Conservation (phyloP, 2,329 filamentous ascomycete species). For the Talaromyces funiculosus region DNA sequence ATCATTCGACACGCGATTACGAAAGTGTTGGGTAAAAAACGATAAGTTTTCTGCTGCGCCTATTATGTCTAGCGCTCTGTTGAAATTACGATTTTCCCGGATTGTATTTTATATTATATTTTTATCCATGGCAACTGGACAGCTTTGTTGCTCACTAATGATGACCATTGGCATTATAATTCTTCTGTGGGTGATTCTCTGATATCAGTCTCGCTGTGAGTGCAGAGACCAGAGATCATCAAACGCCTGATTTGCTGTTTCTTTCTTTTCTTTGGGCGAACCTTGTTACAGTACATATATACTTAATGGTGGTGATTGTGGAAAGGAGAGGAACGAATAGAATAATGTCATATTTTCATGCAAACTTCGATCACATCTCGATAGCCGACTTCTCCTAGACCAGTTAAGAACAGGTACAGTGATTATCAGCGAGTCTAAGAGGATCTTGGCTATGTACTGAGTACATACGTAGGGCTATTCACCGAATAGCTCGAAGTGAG, state of each 20-base stretch:
- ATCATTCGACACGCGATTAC: slow-evolving; percentile 88
- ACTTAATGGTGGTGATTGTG: slow-evolving; percentile 6
- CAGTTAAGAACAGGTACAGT: no score
- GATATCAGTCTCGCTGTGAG: neutral
- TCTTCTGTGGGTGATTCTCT: neutral
- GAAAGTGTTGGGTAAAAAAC: slow-evolving; percentile 68
- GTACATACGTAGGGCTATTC: neutral
- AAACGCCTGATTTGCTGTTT: neutral
- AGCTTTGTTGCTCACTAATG: neutral
- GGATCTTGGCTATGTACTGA: neutral
- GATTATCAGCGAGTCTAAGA: no score
- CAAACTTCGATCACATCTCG: no score
- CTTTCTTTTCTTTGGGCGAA: neutral
- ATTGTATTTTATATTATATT: slow-evolving; percentile 9
- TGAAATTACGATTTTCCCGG: neutral
- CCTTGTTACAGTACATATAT: slow-evolving; percentile 10
- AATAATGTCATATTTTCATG: neutral
- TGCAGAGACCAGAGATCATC: neutral
- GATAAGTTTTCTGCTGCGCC: slow-evolving; percentile 13
- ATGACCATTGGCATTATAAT: neutral
- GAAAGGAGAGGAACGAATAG: neutral
- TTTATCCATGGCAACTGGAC: neutral
- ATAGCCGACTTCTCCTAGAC: no score
- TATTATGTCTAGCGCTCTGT: neutral
- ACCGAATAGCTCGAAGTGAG: neutral